These are phyloP conservation scores for Lyophyllum atratum DNA, from an alignment of 768 basidiomycete genomes.

Conservation along the genomic window DNA sequence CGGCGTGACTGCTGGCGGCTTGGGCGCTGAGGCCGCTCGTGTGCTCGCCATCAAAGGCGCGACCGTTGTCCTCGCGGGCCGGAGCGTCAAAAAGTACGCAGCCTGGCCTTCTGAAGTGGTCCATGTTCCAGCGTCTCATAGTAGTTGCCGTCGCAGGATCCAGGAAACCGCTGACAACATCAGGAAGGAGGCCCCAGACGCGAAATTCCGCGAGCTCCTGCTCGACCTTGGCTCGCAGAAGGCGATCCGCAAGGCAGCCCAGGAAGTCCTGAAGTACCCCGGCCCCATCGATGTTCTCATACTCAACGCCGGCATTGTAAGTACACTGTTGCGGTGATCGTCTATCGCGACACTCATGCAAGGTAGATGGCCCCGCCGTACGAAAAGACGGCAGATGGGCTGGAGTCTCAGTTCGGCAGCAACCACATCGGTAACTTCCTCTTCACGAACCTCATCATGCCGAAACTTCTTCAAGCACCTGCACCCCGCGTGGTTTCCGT, in stretches of 20 bases:
- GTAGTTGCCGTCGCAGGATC: not conserved
- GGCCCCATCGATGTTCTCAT: constrained; percentile 21
- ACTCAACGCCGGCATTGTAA: constrained; percentile 22
- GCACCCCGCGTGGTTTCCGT: constrained; percentile 9
- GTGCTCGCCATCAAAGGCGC: constrained; percentile 6
- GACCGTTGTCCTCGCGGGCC: constrained; percentile 9
- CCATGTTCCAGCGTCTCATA: not conserved
- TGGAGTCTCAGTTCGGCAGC: constrained; percentile 22
- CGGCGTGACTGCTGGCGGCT: constrained; percentile 7
- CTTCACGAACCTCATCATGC: constrained; percentile 21
- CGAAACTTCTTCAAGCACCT: constrained; percentile 1
- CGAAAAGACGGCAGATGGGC: constrained; percentile 18
- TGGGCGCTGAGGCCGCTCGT: constrained; percentile 10
- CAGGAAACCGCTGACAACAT: constrained; percentile 9
- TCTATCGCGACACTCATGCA: no score
- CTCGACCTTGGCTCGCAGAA: constrained; percentile 18
- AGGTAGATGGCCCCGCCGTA: constrained; percentile 23
- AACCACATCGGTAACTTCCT: constrained; percentile 25
- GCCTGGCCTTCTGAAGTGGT: not conserved
- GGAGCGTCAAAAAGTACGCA: constrained; percentile 3
- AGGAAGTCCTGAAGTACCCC: constrained; percentile 18
- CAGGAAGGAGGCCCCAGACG: constrained; percentile 5
- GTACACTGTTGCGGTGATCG: not conserved
- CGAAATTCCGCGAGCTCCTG: constrained; percentile 8
- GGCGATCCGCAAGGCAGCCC: constrained; percentile 16